Evolutionary conservation across 352 stramenopile genomes (phyloP).

Genomic region (Pythium angustatum): DNA sequence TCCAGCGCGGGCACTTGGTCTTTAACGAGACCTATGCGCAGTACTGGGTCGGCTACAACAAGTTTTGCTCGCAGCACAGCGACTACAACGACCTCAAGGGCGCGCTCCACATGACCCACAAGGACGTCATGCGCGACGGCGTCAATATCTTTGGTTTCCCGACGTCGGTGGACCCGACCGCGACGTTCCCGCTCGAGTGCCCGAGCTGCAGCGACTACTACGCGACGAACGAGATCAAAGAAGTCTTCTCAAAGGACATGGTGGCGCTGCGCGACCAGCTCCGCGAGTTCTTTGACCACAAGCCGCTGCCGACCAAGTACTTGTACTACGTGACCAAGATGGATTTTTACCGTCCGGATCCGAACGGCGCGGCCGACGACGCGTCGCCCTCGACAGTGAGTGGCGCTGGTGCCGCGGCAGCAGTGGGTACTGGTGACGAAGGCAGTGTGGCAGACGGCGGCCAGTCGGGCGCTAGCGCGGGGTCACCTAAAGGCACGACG

Average conservation of each 20-base stretch:
- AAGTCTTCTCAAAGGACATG: conserved; percentile 72
- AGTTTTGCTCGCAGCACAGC: conserved; percentile 77
- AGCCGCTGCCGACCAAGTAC: conserved; percentile 82
- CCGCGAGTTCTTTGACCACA: conserved; percentile 79
- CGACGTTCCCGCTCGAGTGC: conserved; percentile 59
- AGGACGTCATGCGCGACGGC: conserved; percentile 71
- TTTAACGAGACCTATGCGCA: conserved; percentile 89
- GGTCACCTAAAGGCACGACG: too few species aligned
- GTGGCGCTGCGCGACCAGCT: conserved; percentile 60
- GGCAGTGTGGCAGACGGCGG: neutral
- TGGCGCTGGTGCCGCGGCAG: neutral
- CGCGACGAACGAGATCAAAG: conserved; percentile 62
- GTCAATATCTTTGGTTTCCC: conserved; percentile 75
- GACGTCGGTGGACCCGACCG: conserved; percentile 57
- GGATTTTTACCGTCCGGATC: conserved; percentile 72
- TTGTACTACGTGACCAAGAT: conserved; percentile 86
- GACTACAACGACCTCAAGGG: conserved; percentile 73
- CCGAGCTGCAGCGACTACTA: conserved; percentile 65
- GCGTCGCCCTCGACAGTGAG: neutral
- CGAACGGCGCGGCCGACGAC: conserved; percentile 39
- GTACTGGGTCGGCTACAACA: conserved; percentile 91
- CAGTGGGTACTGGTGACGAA: neutral
- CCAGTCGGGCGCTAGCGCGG: neutral
- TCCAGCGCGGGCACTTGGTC: conserved; percentile 80
- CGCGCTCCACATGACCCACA: conserved; percentile 64